Conservation (phyloP, 2,329 filamentous ascomycete species). For the Fusarium newnesense region DNA sequence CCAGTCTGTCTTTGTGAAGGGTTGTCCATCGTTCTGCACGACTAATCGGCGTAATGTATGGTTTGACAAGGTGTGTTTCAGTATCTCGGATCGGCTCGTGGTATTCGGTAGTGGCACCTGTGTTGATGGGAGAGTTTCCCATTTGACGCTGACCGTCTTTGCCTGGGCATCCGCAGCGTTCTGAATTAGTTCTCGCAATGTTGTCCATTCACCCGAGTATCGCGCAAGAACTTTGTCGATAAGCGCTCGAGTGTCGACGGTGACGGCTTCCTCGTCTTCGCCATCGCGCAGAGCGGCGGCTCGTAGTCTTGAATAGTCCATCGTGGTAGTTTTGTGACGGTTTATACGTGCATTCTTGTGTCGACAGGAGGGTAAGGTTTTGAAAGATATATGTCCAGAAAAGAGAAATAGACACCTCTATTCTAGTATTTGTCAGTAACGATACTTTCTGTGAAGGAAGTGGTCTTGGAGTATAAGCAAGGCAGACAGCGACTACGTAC, state of each 20-base stretch:
- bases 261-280: conserved; percentile 95
- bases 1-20: conserved; percentile 94
- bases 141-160: conserved; percentile 87
- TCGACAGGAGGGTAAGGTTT: not conserved
- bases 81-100: conserved; percentile 73
- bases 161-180: conserved; percentile 98
- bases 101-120: conserved; percentile 75
- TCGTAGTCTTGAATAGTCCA: conserved; percentile 81
- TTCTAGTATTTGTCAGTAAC: conserved; percentile 5
- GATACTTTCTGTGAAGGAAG: not conserved
- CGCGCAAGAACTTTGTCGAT: conserved; percentile 98
- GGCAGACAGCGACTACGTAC: conserved; percentile 37
- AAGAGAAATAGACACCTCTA: not conserved
- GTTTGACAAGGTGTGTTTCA: conserved; percentile 86
- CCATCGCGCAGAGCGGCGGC: conserved; percentile 87
- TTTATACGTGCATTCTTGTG: conserved; percentile 35
- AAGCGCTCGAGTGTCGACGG: conserved; percentile 93
- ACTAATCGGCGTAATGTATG: conserved; percentile 89
- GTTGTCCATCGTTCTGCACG: conserved; percentile 90
- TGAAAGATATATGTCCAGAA: not conserved
- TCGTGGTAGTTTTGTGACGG: conserved; percentile 46
- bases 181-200: conserved; percentile 91
- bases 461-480: conserved; percentile 12
- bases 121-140: conserved; percentile 88
- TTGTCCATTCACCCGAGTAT: conserved; percentile 96